These are phyloP conservation scores for Podospora conica DNA, from an alignment of 495 filamentous ascomycete species.

Conservation along the genomic window DNA sequence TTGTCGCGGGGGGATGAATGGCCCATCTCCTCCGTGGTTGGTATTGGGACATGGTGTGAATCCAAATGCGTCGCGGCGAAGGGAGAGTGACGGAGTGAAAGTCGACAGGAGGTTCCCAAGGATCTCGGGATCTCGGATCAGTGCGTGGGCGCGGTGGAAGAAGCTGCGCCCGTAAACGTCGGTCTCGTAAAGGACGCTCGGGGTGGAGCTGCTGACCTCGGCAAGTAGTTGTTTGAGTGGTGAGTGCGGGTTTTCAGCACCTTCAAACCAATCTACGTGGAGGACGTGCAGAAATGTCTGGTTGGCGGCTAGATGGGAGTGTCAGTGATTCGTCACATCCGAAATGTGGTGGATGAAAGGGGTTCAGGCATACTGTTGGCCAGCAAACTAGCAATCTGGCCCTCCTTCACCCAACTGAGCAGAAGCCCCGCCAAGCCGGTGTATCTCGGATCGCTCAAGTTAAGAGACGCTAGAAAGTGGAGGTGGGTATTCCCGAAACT, in stretches of 20 bases:
- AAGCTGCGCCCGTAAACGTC: conserved; percentile 44
- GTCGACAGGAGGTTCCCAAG: conserved; percentile 11
- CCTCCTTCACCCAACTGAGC: not conserved
- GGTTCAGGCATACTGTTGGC: conserved; percentile 23
- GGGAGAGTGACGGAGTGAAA: conserved; percentile 8
- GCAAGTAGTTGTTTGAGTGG: conserved; percentile 26
- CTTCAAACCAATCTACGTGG: conserved; percentile 32
- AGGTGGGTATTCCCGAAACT: conserved; percentile 41
- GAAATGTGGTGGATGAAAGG: not conserved
- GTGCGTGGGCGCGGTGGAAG: conserved; percentile 34
- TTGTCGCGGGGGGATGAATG: conserved; percentile 16
- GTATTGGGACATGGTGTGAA: conserved; percentile 12
- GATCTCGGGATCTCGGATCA: conserved; percentile 12
- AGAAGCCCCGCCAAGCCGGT: not conserved
- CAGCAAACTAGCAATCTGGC: not conserved
- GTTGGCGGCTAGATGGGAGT: conserved; percentile 18
- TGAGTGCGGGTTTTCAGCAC: conserved; percentile 10
- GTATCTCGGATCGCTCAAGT: not conserved
- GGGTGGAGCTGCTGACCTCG: conserved; percentile 14
- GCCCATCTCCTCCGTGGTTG: not conserved
- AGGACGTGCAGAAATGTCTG: conserved; percentile 47
- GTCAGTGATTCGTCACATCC: not conserved
- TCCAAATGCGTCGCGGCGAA: conserved; percentile 36
- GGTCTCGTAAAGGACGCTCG: conserved; percentile 30
- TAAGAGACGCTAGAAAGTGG: conserved; percentile 34